Evolutionary conservation across 306 rosid genomes (phyloP).

Genomic region (Aeschynomene evenia): DNA sequence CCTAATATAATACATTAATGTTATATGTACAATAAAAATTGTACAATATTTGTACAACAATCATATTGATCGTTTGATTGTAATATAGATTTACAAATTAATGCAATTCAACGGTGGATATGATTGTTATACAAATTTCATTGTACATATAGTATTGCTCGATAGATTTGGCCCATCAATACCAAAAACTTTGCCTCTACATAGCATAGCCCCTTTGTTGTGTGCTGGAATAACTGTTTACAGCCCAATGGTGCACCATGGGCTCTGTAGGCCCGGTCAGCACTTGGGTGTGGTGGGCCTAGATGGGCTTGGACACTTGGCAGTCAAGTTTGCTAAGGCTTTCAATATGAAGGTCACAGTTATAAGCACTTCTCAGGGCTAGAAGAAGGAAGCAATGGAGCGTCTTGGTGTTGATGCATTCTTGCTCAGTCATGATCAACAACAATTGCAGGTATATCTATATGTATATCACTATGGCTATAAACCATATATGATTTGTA

Average conservation of each 20-base stretch:
- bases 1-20: no score
- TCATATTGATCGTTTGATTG: no score
- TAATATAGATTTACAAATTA: no score
- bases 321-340: conserved; percentile 47
- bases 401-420: conserved; percentile 33
- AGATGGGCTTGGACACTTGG: conserved; percentile 42
- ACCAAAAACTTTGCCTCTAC: conserved; percentile 23
- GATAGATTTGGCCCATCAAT: conserved; percentile 15
- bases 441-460: conserved; percentile 19
- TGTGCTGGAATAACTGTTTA: conserved; percentile 38
- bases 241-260: conserved; percentile 31
- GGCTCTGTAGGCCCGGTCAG: conserved; percentile 28
- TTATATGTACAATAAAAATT: no score
- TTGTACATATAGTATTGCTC: no score
- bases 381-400: conserved; percentile 40
- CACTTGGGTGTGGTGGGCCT: conserved; percentile 40
- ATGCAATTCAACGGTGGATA: no score
- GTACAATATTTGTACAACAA: no score
- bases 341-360: conserved; percentile 35
- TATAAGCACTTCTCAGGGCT: conserved; percentile 39
- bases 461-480: no score
- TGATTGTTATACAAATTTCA: no score
- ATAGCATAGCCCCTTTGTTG: conserved; percentile 34
- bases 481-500: no score
- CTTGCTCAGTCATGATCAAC: conserved; percentile 31